phyloP scores from a whole-genome alignment of 1,284 basidiomycete species.

The Pulchroboletus neoregius region DNA sequence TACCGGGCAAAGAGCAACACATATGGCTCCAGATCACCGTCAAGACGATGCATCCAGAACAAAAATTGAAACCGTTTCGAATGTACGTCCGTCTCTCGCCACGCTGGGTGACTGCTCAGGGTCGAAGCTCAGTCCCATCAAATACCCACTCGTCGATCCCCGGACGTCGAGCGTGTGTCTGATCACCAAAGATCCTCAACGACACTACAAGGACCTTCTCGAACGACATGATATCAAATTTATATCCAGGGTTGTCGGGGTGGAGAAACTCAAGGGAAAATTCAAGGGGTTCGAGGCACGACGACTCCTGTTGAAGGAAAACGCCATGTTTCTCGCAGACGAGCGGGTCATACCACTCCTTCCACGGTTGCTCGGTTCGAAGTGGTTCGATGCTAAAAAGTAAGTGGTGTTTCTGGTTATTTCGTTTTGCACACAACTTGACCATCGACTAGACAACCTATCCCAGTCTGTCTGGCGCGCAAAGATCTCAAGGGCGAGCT shows the following conservation, averaged over 20 bases:
- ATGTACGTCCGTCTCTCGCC: constrained; percentile 56
- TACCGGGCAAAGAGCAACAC: constrained; percentile 74
- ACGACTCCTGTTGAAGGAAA: constrained; percentile 80
- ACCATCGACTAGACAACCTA: constrained; percentile 68
- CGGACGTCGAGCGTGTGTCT: constrained; percentile 79
- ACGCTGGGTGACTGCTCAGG: no score
- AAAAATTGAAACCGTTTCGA: constrained; percentile 76
- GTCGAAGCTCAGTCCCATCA: constrained; percentile 37
- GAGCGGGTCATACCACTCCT: constrained; percentile 85
- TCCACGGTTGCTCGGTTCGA: constrained; percentile 83
- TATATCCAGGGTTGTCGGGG: constrained; percentile 88
- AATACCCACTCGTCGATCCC: constrained; percentile 80
- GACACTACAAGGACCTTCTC: constrained; percentile 93
- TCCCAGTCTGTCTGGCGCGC: constrained; percentile 82
- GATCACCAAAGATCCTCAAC: constrained; percentile 81
- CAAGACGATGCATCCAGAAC: constrained; percentile 73
- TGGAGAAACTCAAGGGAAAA: constrained; percentile 56
- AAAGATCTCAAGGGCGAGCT: constrained; percentile 89
- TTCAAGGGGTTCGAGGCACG: constrained; percentile 92
- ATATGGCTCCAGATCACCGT: constrained; percentile 85
- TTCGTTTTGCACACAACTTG: not conserved
- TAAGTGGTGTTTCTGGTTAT: constrained; percentile 34
- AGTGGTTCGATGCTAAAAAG: constrained; percentile 96
- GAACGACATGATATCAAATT: constrained; percentile 78
- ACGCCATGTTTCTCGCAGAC: constrained; percentile 92